Percentiles rank a stretch among this genome's conserved stretches.
Evolutionary conservation across 495 filamentous ascomycete genomes (phyloP).

Genomic region (Tricharina praecox): DNA sequence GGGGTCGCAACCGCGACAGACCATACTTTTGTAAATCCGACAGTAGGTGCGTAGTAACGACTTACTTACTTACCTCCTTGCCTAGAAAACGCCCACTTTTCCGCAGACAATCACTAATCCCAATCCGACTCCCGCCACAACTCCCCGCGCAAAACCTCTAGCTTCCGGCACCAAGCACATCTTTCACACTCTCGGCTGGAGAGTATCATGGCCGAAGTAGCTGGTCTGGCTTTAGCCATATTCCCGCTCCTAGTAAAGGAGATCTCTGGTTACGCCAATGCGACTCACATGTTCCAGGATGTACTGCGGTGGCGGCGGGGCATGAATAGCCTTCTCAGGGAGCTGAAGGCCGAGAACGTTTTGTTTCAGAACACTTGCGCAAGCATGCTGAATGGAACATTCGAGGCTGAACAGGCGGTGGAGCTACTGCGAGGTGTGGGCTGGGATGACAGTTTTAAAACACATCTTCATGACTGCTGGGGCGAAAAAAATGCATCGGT

Average conservation of each 20-base stretch:
- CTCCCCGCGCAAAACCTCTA: no score
- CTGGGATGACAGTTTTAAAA: slow-evolving; percentile 13
- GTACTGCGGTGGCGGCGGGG: neutral
- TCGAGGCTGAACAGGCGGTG: slow-evolving; percentile 6
- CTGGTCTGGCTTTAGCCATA: slow-evolving; percentile 8
- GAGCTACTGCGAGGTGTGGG: slow-evolving; percentile 18
- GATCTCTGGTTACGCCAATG: slow-evolving; percentile 17
- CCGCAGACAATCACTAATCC: no score
- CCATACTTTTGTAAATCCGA: no score
- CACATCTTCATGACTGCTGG: slow-evolving; percentile 17
- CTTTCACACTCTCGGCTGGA: no score
- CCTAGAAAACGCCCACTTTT: no score
- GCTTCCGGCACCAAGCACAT: no score
- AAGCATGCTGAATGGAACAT: slow-evolving; percentile 18
- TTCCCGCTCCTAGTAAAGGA: slow-evolving; percentile 27
- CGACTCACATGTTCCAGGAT: neutral
- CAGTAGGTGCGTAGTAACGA: no score
- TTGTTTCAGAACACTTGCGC: slow-evolving; percentile 25
- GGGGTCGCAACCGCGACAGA: no score
- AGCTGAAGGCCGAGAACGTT: slow-evolving; percentile 12
- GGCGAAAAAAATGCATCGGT: neutral
- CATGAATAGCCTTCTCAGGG: slow-evolving; percentile 4
- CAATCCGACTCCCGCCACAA: no score
- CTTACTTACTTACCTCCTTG: no score
- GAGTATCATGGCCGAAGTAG: no score